These are phyloP conservation scores for Phytophthora tubulina DNA, from an alignment of 352 stramenopile genomes.

Conservation along the genomic window DNA sequence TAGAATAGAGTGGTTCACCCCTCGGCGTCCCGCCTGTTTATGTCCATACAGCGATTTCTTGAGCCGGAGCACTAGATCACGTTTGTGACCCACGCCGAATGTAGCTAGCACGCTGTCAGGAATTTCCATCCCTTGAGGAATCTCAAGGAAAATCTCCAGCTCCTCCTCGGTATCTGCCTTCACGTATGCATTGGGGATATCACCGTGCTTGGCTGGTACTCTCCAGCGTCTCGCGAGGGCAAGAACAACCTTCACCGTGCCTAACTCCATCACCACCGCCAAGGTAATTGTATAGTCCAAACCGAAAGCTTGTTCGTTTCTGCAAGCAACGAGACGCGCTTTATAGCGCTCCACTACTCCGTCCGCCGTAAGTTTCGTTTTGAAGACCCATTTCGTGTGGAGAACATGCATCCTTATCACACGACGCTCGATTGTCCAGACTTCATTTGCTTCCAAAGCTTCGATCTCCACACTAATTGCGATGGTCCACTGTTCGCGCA, in stretches of 20 bases:
- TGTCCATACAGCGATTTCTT: neutral
- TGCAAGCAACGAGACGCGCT: neutral
- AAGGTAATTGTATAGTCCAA: neutral
- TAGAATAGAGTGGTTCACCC: neutral
- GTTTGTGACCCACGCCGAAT: neutral
- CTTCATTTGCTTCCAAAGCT: neutral
- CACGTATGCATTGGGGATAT: constrained; percentile 1
- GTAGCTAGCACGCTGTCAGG: neutral
- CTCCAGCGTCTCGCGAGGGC: neutral
- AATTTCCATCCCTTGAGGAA: neutral
- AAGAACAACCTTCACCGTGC: neutral
- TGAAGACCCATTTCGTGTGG: neutral
- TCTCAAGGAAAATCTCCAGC: neutral
- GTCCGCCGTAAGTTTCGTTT: neutral
- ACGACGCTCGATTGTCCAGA: neutral
- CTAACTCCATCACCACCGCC: neutral
- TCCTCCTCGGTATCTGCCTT: neutral
- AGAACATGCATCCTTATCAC: neutral
- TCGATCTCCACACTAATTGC: neutral
- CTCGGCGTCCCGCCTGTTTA: neutral
- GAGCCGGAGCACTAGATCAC: neutral
- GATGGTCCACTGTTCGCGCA: neutral
- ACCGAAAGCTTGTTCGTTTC: neutral
- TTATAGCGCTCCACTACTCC: constrained; percentile 12
- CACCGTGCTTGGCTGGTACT: neutral